phyloP scores from a whole-genome alignment of 352 stramenopile genomes.

The Elongisporangium anandrum region DNA sequence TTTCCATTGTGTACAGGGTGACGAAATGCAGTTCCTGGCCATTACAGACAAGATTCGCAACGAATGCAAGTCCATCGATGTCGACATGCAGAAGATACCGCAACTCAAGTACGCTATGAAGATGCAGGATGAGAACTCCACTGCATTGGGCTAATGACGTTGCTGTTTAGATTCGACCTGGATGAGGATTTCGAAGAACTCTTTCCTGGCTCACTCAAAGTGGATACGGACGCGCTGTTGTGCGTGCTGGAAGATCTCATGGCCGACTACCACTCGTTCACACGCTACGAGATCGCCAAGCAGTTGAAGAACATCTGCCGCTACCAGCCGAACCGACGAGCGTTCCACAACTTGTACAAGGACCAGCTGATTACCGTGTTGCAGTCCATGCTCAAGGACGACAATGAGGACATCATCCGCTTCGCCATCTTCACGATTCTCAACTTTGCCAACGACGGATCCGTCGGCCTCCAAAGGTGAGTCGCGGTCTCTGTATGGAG shows the following conservation, averaged over 20 bases:
- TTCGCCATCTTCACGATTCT: slow-evolving; percentile 74
- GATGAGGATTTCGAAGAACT: slow-evolving; percentile 52
- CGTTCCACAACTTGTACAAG: slow-evolving; percentile 32
- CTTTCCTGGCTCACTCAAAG: slow-evolving; percentile 31
- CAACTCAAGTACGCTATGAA: slow-evolving; percentile 52
- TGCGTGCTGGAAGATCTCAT: slow-evolving; percentile 61
- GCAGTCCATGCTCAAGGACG: slow-evolving; percentile 59
- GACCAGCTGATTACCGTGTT: slow-evolving; percentile 49
- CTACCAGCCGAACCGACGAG: slow-evolving; percentile 40
- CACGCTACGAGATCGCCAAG: slow-evolving; percentile 64
- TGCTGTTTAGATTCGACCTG: slow-evolving; percentile 59
- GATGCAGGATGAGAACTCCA: slow-evolving; percentile 3
- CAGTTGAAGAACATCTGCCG: slow-evolving; percentile 74
- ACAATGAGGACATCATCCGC: slow-evolving; percentile 70
- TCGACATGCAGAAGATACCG: slow-evolving; percentile 49
- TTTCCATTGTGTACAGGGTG: slow-evolving; percentile 27
- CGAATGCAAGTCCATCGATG: slow-evolving; percentile 56
- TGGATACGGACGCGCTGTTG: slow-evolving; percentile 48
- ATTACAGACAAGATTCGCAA: slow-evolving; percentile 62
- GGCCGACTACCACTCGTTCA: slow-evolving; percentile 35
- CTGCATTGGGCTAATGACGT: no score
- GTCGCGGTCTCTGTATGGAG: neutral
- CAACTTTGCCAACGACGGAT: slow-evolving; percentile 62
- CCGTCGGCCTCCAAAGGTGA: slow-evolving; percentile 8
- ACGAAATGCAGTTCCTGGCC: slow-evolving; percentile 63